Conservation (phyloP, 1,139 yeast species). For the Yamadazyma diospyri region DNA sequence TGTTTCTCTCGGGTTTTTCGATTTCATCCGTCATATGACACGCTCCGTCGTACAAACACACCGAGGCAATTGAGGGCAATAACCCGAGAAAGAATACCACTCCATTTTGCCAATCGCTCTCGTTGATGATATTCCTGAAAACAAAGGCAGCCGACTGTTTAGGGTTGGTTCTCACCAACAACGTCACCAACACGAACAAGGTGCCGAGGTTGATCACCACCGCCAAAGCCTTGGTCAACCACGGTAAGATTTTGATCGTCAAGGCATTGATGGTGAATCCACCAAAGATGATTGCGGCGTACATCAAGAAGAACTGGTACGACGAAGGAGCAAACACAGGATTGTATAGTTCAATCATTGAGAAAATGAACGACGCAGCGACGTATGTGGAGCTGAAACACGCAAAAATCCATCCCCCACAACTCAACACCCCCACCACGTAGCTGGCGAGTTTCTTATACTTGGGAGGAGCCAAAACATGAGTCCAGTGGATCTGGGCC, state of each 20-base stretch:
- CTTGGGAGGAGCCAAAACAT: slow-evolving; percentile 20
- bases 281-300: slow-evolving; percentile 15
- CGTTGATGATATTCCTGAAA: slow-evolving; percentile 21
- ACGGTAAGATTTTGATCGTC: slow-evolving; percentile 18
- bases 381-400: slow-evolving; percentile 25
- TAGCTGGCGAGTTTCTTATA: slow-evolving; percentile 27
- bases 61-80: slow-evolving; percentile 26
- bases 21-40: slow-evolving; percentile 31
- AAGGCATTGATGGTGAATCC: slow-evolving; percentile 22
- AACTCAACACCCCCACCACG: slow-evolving; percentile 46
- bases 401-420: slow-evolving; percentile 52
- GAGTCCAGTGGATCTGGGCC: slow-evolving; percentile 31
- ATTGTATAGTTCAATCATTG: slow-evolving; percentile 34
- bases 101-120: slow-evolving; percentile 27
- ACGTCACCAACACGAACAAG: slow-evolving; percentile 22
- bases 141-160: slow-evolving; percentile 23
- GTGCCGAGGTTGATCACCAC: slow-evolving; percentile 23
- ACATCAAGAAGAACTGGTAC: slow-evolving; percentile 24
- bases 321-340: slow-evolving; percentile 20
- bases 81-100: slow-evolving; percentile 27
- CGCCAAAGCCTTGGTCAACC: slow-evolving; percentile 18
- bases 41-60: slow-evolving; percentile 26
- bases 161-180: slow-evolving; percentile 21
- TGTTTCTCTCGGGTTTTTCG: slow-evolving; percentile 23
- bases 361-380: slow-evolving; percentile 41